Evolutionary conservation across 345 rosid species (phyloP).

Genomic region (Pelargonium nanum): DNA sequence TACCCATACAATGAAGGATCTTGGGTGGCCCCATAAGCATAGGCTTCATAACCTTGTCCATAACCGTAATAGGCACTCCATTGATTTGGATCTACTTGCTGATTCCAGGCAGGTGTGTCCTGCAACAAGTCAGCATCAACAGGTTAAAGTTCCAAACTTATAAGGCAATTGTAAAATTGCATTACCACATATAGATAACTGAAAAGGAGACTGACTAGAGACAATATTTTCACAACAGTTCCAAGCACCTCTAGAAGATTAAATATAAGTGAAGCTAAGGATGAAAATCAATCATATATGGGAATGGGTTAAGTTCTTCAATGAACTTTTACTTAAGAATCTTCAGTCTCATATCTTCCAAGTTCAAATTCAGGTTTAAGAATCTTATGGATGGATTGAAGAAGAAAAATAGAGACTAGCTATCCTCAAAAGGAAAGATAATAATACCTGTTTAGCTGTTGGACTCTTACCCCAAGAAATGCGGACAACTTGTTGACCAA

Average conservation of each 20-base stretch:
- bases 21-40: constrained; percentile 65
- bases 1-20: constrained; percentile 90
- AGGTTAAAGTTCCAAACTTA: constrained; percentile 1
- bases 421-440: neutral
- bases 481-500: constrained; percentile 82
- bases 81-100: constrained; percentile 80
- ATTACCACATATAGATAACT: neutral
- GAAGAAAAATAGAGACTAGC: neutral
- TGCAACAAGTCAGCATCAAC: constrained; percentile 21
- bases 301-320: neutral
- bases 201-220: neutral
- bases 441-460: constrained; percentile 47
- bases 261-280: too few species aligned
- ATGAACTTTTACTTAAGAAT: neutral
- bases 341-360: neutral
- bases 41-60: constrained; percentile 88
- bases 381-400: too few species aligned
- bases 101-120: constrained; percentile 54
- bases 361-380: too few species aligned
- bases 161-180: constrained; percentile 2
- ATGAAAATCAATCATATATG: neutral
- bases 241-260: neutral
- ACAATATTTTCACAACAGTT: neutral
- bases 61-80: constrained; percentile 92
- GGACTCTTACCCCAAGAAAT: constrained; percentile 76